A percentile compares a stretch with the other conserved stretches of the same genome.
phyloP scores from a whole-genome alignment of 1,284 basidiomycete species.

The Athelia sp. region DNA sequence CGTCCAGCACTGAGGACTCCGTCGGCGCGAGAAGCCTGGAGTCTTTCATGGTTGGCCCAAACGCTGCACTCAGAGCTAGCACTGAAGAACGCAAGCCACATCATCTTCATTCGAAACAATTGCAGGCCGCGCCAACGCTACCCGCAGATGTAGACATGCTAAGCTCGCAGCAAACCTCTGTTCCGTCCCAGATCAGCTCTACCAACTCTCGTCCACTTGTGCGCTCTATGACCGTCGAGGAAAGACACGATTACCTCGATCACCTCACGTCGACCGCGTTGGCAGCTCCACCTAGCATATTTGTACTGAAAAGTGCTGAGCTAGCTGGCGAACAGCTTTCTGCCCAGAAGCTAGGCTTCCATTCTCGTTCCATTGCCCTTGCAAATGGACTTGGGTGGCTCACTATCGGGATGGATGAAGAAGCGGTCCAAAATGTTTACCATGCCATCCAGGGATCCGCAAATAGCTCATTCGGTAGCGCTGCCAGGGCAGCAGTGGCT shows the following conservation, averaged over 20 bases:
- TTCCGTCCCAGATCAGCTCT: slow-evolving; percentile 11
- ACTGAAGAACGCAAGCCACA: slow-evolving; percentile 10
- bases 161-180: slow-evolving; percentile 6
- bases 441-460: neutral
- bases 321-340: slow-evolving; percentile 30
- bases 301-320: slow-evolving; percentile 39
- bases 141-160: slow-evolving; percentile 6
- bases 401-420: slow-evolving; percentile 43
- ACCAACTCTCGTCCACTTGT: slow-evolving; percentile 20
- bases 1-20: slow-evolving; percentile 24
- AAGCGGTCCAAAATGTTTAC: neutral
- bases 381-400: slow-evolving; percentile 36
- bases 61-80: slow-evolving; percentile 20
- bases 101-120: slow-evolving; percentile 8
- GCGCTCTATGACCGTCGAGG: slow-evolving; percentile 47
- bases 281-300: slow-evolving; percentile 36
- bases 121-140: slow-evolving; percentile 16
- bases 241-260: slow-evolving; percentile 44
- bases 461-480: slow-evolving; percentile 4
- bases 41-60: slow-evolving; percentile 25
- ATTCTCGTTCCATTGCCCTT: slow-evolving; percentile 28
- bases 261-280: slow-evolving; percentile 34
- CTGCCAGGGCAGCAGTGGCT: slow-evolving; percentile 25
- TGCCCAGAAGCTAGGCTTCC: slow-evolving; percentile 39
- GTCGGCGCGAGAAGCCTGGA: neutral